Evolutionary conservation across 2,329 filamentous ascomycete species (phyloP), one percentile per base, ranked within the genome.

Genomic region (Penicillium psychrosexuale): DNA sequence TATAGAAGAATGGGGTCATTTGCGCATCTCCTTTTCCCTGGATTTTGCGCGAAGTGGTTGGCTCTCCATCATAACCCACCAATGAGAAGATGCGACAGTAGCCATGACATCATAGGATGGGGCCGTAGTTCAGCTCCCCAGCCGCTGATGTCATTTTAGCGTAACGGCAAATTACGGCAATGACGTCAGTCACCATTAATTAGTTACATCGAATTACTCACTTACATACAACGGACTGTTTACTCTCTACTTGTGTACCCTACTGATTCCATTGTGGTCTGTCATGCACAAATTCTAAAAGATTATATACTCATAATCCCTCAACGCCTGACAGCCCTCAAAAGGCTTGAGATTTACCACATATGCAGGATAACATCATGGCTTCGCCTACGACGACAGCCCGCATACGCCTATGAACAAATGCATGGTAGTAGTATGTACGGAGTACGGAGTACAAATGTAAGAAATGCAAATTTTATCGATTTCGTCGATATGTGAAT

Each of bases 81-180:
- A 65, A 65, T 65, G 48, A 61, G 31, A 42, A 1, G 1, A 1
- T 2, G 9, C 0, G 0, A 12, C 30, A 0, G 1, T 15, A 19
- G 59, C 57, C 54, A 64, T 65, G 58, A 62, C 53, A 58, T 65
- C 63, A 64, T 39, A 0, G 3, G 9, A 28, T 40, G 52, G 52
- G 12, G 53, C 24, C 34, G 42, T 7, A 39, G 24, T 24, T 11
- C 13, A 36, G 17, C 15, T 22, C 17, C n/a, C 37, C 54, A 62
- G 61, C 62, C 62, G 53, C 58, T 65, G 60, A 65, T 63, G 60
- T 64, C 61, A 64, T 60, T 31, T 15, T 6, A 12, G 19, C 27
- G 27, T 52, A 19, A 9, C 34, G 9, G 27, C 27, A 47, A 37
- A 34, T 34, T 49, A 49, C 36, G 12, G 1, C 17, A 17, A 12